Evolutionary conservation across 2,329 filamentous ascomycete species (phyloP).

Genomic region (Aspergillus intermedius): DNA sequence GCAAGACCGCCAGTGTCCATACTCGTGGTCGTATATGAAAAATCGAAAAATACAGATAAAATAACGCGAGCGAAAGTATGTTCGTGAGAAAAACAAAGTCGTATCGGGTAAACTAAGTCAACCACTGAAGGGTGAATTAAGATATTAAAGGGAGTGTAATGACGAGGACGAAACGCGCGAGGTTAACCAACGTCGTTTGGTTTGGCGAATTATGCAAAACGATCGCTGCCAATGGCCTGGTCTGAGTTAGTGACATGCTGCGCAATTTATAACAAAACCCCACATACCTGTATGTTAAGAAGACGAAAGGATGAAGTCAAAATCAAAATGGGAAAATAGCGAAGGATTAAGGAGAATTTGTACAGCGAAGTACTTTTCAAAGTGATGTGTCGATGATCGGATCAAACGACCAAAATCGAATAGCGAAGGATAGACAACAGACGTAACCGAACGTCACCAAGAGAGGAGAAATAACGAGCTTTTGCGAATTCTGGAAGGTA

Average conservation of each 20-base stretch:
- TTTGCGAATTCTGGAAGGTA: constrained; percentile 5
- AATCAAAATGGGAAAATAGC: constrained; percentile 7
- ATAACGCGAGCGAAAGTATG: not conserved
- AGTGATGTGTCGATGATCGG: not conserved
- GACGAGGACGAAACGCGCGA: constrained; percentile 11
- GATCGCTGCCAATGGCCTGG: constrained; percentile 1
- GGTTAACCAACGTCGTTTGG: constrained; percentile 6
- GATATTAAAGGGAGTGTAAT: constrained; percentile 22
- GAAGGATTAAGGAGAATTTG: constrained; percentile 13
- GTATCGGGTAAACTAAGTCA: constrained; percentile 15
- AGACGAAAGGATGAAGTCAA: constrained; percentile 3
- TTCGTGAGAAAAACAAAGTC: constrained; percentile 4
- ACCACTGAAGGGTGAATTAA: constrained; percentile 24
- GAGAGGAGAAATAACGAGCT: constrained; percentile 13
- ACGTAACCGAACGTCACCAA: constrained; percentile 16
- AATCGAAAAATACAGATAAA: constrained; percentile 7
- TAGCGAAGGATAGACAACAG: constrained; percentile 15
- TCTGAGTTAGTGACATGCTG: constrained; percentile 4
- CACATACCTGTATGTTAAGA: constrained; percentile 11
- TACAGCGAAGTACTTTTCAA: constrained; percentile 8
- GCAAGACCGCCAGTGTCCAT: constrained; percentile 97
- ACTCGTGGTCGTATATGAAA: constrained; percentile 28
- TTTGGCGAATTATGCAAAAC: constrained; percentile 10
- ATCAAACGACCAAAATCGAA: constrained; percentile 1
- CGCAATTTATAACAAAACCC: not conserved